A percentile compares a stretch with the other conserved stretches of the same genome.
These are phyloP conservation scores for Iberis pinnata DNA, from an alignment of 345 rosid species.

Conservation along the genomic window DNA sequence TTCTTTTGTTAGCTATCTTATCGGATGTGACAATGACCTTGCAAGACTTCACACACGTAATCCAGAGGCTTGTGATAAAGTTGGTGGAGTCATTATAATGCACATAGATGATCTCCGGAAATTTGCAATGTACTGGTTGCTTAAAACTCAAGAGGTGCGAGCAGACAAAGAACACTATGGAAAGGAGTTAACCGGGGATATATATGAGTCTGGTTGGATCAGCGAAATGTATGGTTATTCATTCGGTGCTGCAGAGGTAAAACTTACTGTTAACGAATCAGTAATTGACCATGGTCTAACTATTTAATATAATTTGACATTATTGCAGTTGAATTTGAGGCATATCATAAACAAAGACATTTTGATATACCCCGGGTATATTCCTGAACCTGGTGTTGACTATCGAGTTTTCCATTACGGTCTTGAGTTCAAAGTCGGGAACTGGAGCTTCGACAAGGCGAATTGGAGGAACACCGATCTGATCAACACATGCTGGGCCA, in stretches of 20 bases:
- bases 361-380: conserved; percentile 80
- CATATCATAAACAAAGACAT: conserved; percentile 67
- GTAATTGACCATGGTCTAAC: background rate
- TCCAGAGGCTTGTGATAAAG: conserved; percentile 93
- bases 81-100: conserved; percentile 96
- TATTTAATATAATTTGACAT: too few species aligned
- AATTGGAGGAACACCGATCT: conserved; percentile 74
- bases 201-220: conserved; percentile 91
- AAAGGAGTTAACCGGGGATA: conserved; percentile 82
- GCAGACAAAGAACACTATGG: conserved; percentile 93
- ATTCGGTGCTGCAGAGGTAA: conserved; percentile 98
- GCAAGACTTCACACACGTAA: conserved; percentile 87
- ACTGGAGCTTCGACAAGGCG: conserved; percentile 98
- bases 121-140: conserved; percentile 90
- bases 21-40: conserved; percentile 91
- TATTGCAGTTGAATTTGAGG: conserved; percentile 67
- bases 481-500: conserved; percentile 79
- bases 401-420: conserved; percentile 96
- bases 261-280: background rate
- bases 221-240: conserved; percentile 99
- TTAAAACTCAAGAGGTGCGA: conserved; percentile 91
- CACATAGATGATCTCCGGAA: conserved; percentile 89
- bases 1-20: conserved; percentile 59
- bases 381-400: conserved; percentile 68
- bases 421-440: conserved; percentile 74